phyloP scores from a whole-genome alignment of 805 yeast species.

The Cyberlindnera euphorbiae region DNA sequence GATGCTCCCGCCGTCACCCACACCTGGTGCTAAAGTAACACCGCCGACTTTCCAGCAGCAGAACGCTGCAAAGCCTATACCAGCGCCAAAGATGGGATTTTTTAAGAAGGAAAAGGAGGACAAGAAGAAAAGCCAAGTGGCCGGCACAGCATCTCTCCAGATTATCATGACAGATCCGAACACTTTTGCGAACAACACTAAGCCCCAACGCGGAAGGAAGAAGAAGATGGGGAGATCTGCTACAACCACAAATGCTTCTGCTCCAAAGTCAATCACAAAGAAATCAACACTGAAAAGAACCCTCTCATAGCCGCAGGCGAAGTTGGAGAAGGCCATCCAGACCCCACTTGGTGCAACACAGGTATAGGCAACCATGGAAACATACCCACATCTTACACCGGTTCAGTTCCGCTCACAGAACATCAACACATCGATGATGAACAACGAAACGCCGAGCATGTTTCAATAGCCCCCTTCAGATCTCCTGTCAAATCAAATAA shows the following conservation, averaged over 20 bases:
- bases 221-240: conserved; percentile 22
- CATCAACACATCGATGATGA: no score
- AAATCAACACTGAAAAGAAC: conserved; percentile 22
- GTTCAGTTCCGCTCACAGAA: no score
- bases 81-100: conserved; percentile 25
- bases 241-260: conserved; percentile 12
- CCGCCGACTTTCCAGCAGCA: neutral
- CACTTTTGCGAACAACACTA: conserved; percentile 18
- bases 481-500: no score
- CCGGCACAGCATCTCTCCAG: conserved; percentile 23
- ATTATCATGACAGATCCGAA: conserved; percentile 33
- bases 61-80: neutral
- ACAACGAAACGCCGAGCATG: no score
- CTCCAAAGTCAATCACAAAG: conserved; percentile 13
- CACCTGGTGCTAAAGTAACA: conserved; percentile 20
- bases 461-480: no score
- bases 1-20: conserved; percentile 22
- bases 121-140: neutral
- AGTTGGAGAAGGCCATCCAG: conserved; percentile 11
- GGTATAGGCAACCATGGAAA: no score
- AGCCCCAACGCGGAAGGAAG: conserved; percentile 16
- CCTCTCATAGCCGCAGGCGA: conserved; percentile 22
- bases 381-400: no score
- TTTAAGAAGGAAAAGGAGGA: conserved; percentile 21
- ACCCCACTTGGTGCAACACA: no score